Conservation (phyloP, 306 rosid genomes). For the Vicia sativa region DNA sequence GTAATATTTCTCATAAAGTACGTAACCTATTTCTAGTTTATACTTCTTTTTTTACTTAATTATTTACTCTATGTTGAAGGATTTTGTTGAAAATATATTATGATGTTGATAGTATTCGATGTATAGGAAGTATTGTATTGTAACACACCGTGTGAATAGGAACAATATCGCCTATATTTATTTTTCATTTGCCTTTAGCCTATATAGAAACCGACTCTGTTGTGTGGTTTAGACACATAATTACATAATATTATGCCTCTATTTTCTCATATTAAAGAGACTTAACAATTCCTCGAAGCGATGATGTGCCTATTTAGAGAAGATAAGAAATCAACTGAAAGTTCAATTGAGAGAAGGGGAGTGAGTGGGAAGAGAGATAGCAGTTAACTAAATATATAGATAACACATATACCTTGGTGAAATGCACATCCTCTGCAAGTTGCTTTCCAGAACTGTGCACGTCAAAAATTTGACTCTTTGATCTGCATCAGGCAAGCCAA, state of each 20-base stretch:
- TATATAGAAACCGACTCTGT: not conserved
- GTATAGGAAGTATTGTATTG: too few relatives aligned
- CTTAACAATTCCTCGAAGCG: slow-evolving; percentile 4
- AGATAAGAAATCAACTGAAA: slow-evolving; percentile 34
- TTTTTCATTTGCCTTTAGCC: too few relatives aligned
- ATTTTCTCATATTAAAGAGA: not conserved
- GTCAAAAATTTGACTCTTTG: slow-evolving; percentile 84
- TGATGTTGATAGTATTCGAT: too few relatives aligned
- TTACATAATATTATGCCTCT: not conserved
- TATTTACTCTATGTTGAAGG: too few relatives aligned
- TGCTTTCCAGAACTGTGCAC: slow-evolving; percentile 84
- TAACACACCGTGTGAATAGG: too few relatives aligned
- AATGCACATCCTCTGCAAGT: slow-evolving; percentile 82
- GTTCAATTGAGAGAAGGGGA: not conserved
- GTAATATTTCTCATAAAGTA: too few relatives aligned
- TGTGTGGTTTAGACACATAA: not conserved
- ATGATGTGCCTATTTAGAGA: slow-evolving; percentile 2
- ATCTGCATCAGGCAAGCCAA: slow-evolving; percentile 92
- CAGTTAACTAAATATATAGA: slow-evolving; percentile 19
- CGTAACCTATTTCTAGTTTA: too few relatives aligned
- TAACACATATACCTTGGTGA: slow-evolving; percentile 61
- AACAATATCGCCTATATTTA: too few relatives aligned
- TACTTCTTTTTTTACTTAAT: too few relatives aligned
- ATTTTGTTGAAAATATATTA: too few relatives aligned
- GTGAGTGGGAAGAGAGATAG: not conserved